These are phyloP conservation scores for Phalaenopsis hybrid DNA, from an alignment of 116 monocot species.

Conservation along the genomic window DNA sequence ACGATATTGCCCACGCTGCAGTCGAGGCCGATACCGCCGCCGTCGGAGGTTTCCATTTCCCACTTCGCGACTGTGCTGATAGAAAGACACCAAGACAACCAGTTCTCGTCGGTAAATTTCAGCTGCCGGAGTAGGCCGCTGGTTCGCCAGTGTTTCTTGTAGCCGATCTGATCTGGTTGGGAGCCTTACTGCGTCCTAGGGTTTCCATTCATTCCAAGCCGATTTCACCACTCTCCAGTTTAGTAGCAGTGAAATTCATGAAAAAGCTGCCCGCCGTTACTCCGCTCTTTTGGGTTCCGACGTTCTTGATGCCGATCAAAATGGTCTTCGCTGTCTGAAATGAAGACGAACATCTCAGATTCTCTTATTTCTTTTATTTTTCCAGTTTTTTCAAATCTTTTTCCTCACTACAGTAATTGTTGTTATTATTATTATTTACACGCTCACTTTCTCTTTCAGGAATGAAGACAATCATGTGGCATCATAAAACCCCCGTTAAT, in stretches of 20 bases:
- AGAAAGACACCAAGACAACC: background rate
- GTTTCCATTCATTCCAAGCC: constrained; percentile 13
- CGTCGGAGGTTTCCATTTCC: background rate
- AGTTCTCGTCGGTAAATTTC: background rate
- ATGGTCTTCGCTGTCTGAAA: background rate
- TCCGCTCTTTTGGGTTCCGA: background rate
- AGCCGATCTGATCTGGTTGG: constrained; percentile 5
- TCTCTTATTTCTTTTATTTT: background rate
- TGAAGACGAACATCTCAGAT: background rate
- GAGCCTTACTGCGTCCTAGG: background rate
- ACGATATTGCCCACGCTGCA: constrained; percentile 15
- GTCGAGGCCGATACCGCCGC: constrained; percentile 1
- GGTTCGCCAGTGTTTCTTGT: background rate
- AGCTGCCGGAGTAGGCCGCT: constrained; percentile 1
- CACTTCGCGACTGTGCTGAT: background rate
- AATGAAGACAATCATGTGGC: too few species aligned
- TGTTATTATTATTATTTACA: too few species aligned
- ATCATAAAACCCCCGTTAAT: too few species aligned
- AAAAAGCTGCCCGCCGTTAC: background rate
- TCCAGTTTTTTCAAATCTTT: background rate
- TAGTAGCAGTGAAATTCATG: background rate
- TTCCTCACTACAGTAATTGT: background rate
- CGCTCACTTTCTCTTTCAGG: too few species aligned
- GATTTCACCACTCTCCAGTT: background rate
- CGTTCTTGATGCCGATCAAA: constrained; percentile 4